Percentiles rank a stretch among this genome's conserved stretches.
phyloP scores from a whole-genome alignment of 139 green algal genomes.

The Chlorella sp. region DNA sequence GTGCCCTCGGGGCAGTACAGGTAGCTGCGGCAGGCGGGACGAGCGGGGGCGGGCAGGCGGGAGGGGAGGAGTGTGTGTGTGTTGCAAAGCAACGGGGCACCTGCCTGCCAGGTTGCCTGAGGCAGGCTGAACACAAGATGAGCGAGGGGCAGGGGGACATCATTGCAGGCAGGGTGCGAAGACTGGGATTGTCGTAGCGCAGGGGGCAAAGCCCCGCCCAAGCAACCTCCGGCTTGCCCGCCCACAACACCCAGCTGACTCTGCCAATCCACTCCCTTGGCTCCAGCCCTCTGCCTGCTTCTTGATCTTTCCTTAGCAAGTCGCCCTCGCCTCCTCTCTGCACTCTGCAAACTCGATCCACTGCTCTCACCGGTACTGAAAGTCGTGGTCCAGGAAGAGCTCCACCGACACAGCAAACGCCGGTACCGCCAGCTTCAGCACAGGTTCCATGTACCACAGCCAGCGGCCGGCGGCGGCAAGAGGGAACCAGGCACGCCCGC shows the following conservation, averaged over 20 bases:
- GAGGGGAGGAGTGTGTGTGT: no score
- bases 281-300: background rate
- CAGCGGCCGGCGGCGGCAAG: background rate
- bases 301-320: background rate
- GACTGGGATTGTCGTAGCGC: no score
- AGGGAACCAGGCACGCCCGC: slow-evolving; percentile 28
- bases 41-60: background rate
- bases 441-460: slow-evolving; percentile 29
- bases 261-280: background rate
- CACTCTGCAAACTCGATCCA: background rate
- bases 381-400: slow-evolving; percentile 41
- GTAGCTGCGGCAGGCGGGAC: background rate
- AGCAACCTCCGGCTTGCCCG: no score
- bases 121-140: no score
- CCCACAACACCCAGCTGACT: background rate
- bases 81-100: no score
- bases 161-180: no score
- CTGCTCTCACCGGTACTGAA: no score
- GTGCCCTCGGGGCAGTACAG: slow-evolving; percentile 48
- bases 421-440: slow-evolving; percentile 38
- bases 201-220: no score
- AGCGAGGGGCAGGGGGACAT: no score
- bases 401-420: slow-evolving; percentile 33
- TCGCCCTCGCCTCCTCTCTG: background rate
- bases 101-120: no score